Percentiles rank a stretch among this genome's conserved stretches.
phyloP scores from a whole-genome alignment of 768 basidiomycete genomes.

The Chalciporus sphaerocephalus region DNA sequence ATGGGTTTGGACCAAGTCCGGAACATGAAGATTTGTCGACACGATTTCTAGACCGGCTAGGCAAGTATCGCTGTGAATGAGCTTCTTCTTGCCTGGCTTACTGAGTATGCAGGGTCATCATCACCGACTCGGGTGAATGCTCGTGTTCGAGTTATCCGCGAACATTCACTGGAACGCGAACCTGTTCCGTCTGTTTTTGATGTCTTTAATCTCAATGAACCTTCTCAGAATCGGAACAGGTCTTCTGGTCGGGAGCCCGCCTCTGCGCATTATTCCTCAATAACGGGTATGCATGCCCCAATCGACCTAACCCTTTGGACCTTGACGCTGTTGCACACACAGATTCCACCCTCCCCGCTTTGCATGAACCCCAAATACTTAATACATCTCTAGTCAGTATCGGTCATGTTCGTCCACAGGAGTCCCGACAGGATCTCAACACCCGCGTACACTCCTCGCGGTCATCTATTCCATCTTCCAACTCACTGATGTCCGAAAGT shows the following conservation, averaged over 20 bases:
- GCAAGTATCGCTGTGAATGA: constrained; percentile 11
- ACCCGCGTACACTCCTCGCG: constrained; percentile 24
- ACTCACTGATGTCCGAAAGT: constrained; percentile 42
- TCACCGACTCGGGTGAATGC: constrained; percentile 9
- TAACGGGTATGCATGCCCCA: constrained; percentile 9
- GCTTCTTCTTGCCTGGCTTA: background rate
- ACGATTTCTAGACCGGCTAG: constrained; percentile 4
- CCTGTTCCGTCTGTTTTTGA: constrained; percentile 27
- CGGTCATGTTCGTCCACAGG: constrained; percentile 11
- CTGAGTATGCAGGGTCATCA: constrained; percentile 3
- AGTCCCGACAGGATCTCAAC: constrained; percentile 15
- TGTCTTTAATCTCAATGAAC: constrained; percentile 25
- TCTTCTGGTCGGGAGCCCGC: constrained; percentile 8
- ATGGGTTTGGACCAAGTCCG: constrained; percentile 3
- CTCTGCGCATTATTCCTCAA: constrained; percentile 8
- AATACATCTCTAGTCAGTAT: background rate
- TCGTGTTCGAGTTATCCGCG: constrained; percentile 19
- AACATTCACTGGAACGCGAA: constrained; percentile 21
- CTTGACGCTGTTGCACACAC: background rate
- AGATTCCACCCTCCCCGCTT: constrained; percentile 2
- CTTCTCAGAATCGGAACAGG: constrained; percentile 17
- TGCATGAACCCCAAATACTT: constrained; percentile 10
- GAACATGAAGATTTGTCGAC: constrained; percentile 5
- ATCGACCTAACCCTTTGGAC: background rate
- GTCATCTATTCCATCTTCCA: constrained; percentile 33